These are phyloP conservation scores for Diophrys sp. DNA, from an alignment of 73 alveolate species.

Conservation along the genomic window DNA sequence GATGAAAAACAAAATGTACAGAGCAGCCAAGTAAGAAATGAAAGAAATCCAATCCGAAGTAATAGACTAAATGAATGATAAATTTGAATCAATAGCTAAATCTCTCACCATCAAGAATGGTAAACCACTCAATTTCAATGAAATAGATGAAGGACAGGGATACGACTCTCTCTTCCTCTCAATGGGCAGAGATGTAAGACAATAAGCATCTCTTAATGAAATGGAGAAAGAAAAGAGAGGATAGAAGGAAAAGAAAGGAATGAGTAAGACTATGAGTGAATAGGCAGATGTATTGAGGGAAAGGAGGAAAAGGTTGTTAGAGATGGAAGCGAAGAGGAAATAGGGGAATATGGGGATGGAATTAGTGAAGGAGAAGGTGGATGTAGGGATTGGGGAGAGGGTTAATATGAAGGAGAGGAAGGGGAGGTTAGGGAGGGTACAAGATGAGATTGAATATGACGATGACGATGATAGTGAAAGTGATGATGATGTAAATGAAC, in stretches of 20 bases:
- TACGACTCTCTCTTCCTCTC: background rate
- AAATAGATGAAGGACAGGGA: background rate
- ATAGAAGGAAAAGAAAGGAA: background rate
- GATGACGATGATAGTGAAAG: background rate
- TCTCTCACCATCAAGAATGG: background rate
- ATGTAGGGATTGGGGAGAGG: background rate
- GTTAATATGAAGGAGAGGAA: background rate
- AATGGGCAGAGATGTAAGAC: background rate
- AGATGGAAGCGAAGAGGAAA: background rate
- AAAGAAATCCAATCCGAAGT: background rate
- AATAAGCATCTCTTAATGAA: background rate
- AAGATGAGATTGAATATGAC: background rate
- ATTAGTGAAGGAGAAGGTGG: background rate
- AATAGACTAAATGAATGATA: background rate
- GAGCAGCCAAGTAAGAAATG: background rate
- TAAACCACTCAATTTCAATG: background rate
- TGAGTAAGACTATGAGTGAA: too few relatives aligned
- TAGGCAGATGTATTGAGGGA: background rate
- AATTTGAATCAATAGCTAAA: background rate
- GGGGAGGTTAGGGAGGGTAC: background rate
- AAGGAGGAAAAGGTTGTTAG: background rate
- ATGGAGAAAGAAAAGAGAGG: background rate
- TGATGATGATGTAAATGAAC: background rate
- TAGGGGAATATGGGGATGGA: background rate
- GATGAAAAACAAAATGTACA: background rate